Evolutionary conservation across 2,329 filamentous ascomycete species (phyloP), one percentile per base, ranked within the genome.

Genomic region (Pseudogymnoascus sp.): DNA sequence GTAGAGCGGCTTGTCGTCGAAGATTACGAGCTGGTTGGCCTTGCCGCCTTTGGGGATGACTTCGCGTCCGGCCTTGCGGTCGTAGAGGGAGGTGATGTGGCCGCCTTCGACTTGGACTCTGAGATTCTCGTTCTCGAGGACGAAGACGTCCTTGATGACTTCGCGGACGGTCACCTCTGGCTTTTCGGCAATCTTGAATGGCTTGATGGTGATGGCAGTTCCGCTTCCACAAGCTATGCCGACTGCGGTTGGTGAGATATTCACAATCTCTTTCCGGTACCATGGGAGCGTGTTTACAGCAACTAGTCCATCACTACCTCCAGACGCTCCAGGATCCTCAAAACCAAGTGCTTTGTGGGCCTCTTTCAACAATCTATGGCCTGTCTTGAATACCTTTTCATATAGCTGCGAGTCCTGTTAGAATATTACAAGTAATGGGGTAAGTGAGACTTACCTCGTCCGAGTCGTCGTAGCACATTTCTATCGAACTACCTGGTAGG

Each of bases 381-480:
- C 93, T 1, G 85, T 91, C 67, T 86, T 79, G 72, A 96, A 96
- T 2, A 96, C 85, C 68, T 91, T 81, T 1, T 84, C 88, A 72
- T 99, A 99, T 6, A 96, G 81, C 82, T 87, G 50, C 19, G 33
- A 10, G 50, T n/a, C 47, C 21, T 61, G 29, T 21, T 7, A 61
- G 2, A 40, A 14, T 56, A 2, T 33, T 7, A 26, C n/a, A 42
- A 40, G 33, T 11, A 16, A n/a, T 11, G 6, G 33, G 13, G 16
- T 50, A 69, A 21, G 6, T 2, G 19, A 4, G 6, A 1, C 77
- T 73, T 75, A 85, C 84, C 77, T 92, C 84, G 72, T 96, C 89
- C 2, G 93, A 96, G 73, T 99, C 95, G 74, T 96, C 91, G 71
- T 97, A 97, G 75, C 92, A 96, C 92, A 97, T 97, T 75, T 96